phyloP scores from a whole-genome alignment of 768 basidiomycete genomes.

The Mycena olivaceomarginata region DNA sequence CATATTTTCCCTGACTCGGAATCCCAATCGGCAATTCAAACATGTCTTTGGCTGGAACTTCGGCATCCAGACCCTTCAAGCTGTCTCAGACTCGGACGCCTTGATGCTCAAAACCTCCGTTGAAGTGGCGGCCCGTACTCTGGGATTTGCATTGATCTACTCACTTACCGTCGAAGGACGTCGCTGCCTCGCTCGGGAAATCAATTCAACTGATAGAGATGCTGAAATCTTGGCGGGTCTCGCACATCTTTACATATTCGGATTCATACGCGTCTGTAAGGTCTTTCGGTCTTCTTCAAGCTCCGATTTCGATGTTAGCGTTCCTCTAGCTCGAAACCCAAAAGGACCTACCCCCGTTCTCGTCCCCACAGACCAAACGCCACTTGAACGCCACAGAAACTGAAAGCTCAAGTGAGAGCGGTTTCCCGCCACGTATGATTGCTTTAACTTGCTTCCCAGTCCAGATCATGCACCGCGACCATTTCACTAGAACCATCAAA shows the following conservation, averaged over 20 bases:
- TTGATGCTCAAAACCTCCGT: background rate
- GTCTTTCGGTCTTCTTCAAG: background rate
- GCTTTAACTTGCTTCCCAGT: too few relatives aligned
- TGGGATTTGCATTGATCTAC: slow-evolving; percentile 14
- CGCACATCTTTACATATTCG: slow-evolving; percentile 24
- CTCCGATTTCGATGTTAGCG: background rate
- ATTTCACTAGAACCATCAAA: too few relatives aligned
- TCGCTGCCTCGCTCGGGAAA: background rate
- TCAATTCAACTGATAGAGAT: background rate
- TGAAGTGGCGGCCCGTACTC: background rate
- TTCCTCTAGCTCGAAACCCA: background rate
- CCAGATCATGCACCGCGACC: too few relatives aligned
- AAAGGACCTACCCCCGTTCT: background rate
- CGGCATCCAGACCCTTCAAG: background rate
- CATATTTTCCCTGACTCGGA: background rate
- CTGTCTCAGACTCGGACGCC: background rate
- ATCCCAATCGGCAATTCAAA: background rate
- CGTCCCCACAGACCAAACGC: background rate
- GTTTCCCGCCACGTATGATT: background rate
- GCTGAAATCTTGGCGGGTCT: background rate
- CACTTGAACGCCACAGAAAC: background rate
- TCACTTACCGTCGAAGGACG: background rate
- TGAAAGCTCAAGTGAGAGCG: slow-evolving; percentile 1
- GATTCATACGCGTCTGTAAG: slow-evolving; percentile 9
- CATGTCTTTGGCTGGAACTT: slow-evolving; percentile 2